These are phyloP conservation scores for Vicia sativa DNA, from an alignment of 306 rosid genomes.

Conservation along the genomic window DNA sequence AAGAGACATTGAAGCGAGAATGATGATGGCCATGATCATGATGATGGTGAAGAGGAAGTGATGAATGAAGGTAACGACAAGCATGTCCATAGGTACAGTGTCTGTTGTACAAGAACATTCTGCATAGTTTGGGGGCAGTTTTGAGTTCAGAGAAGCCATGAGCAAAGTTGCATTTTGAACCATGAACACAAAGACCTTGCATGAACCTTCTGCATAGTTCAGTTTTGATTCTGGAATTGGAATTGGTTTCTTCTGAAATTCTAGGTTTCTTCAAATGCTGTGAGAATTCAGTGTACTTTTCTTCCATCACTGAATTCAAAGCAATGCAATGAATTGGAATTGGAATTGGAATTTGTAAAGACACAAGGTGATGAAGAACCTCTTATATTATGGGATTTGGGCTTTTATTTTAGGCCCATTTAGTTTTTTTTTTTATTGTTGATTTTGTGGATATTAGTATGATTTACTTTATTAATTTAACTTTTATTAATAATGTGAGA, in stretches of 20 bases:
- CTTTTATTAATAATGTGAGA: no score
- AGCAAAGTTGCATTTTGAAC: constrained; percentile 42
- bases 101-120: constrained; percentile 33
- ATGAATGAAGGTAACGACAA: constrained; percentile 53
- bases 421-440: no score
- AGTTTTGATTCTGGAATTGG: constrained; percentile 32
- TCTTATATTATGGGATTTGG: neutral
- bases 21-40: neutral
- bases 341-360: neutral
- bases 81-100: constrained; percentile 42
- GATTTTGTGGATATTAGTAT: no score
- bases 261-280: neutral
- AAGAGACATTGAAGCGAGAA: neutral
- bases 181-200: constrained; percentile 33
- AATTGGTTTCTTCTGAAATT: neutral
- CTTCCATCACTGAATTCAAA: neutral
- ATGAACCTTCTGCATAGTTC: constrained; percentile 43
- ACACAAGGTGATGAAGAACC: neutral
- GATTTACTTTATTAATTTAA: no score
- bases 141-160: constrained; percentile 38
- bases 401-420: neutral
- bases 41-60: neutral
- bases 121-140: constrained; percentile 30
- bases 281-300: neutral
- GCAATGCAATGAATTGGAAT: neutral